Evolutionary conservation across 805 yeast genomes (phyloP), one percentile per base, ranked within the genome.

Genomic region (Citeromyces matritensis): DNA sequence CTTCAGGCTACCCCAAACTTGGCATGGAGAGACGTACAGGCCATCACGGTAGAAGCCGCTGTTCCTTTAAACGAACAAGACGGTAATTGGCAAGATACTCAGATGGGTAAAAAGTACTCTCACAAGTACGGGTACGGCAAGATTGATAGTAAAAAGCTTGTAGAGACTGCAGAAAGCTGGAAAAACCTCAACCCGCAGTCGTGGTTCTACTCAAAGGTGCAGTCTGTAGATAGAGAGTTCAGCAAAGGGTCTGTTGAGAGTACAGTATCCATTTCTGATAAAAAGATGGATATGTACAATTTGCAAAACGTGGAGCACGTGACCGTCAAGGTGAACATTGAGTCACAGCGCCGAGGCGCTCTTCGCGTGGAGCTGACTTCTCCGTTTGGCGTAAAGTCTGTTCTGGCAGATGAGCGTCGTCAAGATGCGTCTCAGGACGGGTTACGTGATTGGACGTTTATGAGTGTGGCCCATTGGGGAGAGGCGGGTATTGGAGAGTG

Each of bases 381-480:
- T 3, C 98, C 98, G 4, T 44, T 51, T 23, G 94, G 94, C 1
- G 62, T 80, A 21, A 57, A 57, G 6, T 83, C 95, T 12, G 68
- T 72, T 29, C 61, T 91, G 37, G 95, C 91, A 0, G 67, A 73
- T 15, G 61, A 63, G 12, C 67, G 98, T 42, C 55, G 54, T 5
- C 41, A 53, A 12, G 98, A 91, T 51, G 39, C 35, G 6, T 60
- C 73, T 5, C 38, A 42, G 2, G 58, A 48, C 1, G 94, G 95
- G 0, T 79, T 83, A 40, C 42, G 48, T 4, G 63, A 79, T 41
- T 91, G 98, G 98, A 80, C 82, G 2, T 91, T 91, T 47, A 83
- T 86, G 83, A 69, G 88, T 8, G 97, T 91, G n/a, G 96, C 94
- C 1, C 97, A 91, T 50, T 91, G 97, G 96, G 95, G 95, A 26